Base-by-base conservation (phyloP, 495 filamentous ascomycete species). In the Penicillium verhagenii region DNA sequence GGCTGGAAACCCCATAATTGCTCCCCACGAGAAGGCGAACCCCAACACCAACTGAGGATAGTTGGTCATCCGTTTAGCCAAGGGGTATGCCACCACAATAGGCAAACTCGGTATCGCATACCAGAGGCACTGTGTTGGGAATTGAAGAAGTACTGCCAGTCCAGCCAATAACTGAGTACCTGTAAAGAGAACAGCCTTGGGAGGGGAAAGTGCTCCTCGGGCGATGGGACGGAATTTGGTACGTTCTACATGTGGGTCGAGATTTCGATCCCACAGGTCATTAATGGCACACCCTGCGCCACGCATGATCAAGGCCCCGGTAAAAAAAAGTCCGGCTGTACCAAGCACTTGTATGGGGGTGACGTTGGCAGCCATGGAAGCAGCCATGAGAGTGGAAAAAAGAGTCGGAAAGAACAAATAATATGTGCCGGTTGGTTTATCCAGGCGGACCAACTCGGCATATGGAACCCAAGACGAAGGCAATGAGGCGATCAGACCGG, bases 281-380 rank as follows among this genome's bases (percentile, higher is more conserved):
- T 98, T 97, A 75, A 98, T 94, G 28, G 94, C 87, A 72, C 94
- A 98, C 14, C 94, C 94, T n/a, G 94, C 94, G 25, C 94, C 92
- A 48, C 94, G 90, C 94, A 98, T 97, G 63, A 97, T 86, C 53
- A 97, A 65, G 2, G 94, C 92, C 37, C 94, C 94, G 8, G 82
- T 73, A 66, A 94, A 86, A 78, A 98, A 98, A 50, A 96, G 84
- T 2, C 83, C 72, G 2, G 79, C 79, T 2, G 89, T 95, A 2
- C 88, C 75, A 24, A 85, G 74, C 3, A 91, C 43, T 77, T 78
- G 56, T 85, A 79, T 8, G 80, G 87, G 26, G 80, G 87, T 6
- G 82, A 86, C 54, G 86, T 70, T 45, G 74, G 66, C 47, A 31
- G 67, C 64, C 68, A 78, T 74, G 13, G 69, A 65, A 2, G 70